Evolutionary conservation across 2,329 filamentous ascomycete species (phyloP).

Genomic region (Exophiala lecanii-corni): DNA sequence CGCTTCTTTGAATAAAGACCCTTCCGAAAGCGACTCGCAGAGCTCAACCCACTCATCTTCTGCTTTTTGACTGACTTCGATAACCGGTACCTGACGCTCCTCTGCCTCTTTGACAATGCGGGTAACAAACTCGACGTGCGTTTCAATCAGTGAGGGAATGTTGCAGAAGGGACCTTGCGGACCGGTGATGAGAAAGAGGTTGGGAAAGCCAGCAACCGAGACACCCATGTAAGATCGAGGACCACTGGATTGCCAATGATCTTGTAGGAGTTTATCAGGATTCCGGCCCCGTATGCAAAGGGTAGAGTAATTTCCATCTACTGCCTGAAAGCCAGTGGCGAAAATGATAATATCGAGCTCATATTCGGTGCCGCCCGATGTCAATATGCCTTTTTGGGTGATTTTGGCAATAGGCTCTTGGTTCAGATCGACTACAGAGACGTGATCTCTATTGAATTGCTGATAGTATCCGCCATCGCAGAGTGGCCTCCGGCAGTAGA

Average conservation of each 20-base stretch:
- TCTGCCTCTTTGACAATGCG: constrained; percentile 4
- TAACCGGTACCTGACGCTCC: constrained; percentile 42
- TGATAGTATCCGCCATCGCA: constrained; percentile 51
- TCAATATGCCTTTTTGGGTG: constrained; percentile 26
- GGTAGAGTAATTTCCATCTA: constrained; percentile 38
- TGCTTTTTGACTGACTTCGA: constrained; percentile 46
- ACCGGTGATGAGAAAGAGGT: constrained; percentile 51
- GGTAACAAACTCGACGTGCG: constrained; percentile 50
- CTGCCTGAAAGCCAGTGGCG: constrained; percentile 42
- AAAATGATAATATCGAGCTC: constrained; percentile 39
- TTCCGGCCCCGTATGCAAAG: constrained; percentile 38
- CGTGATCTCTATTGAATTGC: constrained; percentile 42
- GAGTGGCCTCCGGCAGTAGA: constrained; percentile 48
- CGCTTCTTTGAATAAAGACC: constrained; percentile 48
- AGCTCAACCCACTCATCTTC: constrained; percentile 46
- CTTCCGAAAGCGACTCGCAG: constrained; percentile 31
- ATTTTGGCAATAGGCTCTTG: constrained; percentile 26
- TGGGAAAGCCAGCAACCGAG: constrained; percentile 39
- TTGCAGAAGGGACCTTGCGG: constrained; percentile 53
- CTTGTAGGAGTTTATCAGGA: constrained; percentile 29
- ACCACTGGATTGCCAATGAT: constrained; percentile 33
- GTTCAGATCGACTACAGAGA: constrained; percentile 39
- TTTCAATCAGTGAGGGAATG: constrained; percentile 50
- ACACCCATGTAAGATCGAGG: constrained; percentile 38
- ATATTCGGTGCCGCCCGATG: constrained; percentile 27